Conservation (phyloP, 352 stramenopile genomes). For the Elongisporangium prolatum region DNA sequence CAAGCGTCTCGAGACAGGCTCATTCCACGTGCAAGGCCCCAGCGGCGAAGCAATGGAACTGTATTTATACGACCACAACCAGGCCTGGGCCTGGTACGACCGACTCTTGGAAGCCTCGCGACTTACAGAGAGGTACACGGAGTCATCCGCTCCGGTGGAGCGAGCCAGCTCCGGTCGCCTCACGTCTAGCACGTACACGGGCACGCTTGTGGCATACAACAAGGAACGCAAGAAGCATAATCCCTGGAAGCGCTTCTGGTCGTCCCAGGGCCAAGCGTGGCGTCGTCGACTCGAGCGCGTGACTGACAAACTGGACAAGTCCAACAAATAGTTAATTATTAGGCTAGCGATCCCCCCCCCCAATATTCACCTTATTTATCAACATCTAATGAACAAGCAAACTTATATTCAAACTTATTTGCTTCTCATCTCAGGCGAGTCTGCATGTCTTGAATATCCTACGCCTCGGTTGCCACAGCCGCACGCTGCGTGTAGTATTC, state of each 20-base stretch:
- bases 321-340: conserved; percentile 6
- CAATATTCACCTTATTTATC: conserved; percentile 6
- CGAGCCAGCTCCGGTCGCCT: not conserved
- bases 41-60: conserved; percentile 72
- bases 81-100: conserved; percentile 53
- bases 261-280: conserved; percentile 29
- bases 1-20: conserved; percentile 36
- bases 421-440: not conserved
- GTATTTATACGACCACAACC: conserved; percentile 58
- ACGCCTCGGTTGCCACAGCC: conserved; percentile 3
- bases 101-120: conserved; percentile 55
- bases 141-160: not conserved
- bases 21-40: conserved; percentile 40
- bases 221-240: conserved; percentile 35
- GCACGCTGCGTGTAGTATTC: conserved; percentile 39
- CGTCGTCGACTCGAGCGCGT: conserved; percentile 52
- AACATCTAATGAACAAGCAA: not conserved
- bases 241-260: conserved; percentile 40
- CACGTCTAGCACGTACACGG: conserved; percentile 42
- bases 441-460: not conserved
- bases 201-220: conserved; percentile 70
- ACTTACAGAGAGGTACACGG: conserved; percentile 12
- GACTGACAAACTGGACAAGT: conserved; percentile 48
- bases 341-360: not conserved
- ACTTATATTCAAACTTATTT: not conserved